Percentiles rank a stretch among this genome's conserved stretches.
Evolutionary conservation across 345 rosid species (phyloP).

Genomic region (Brassica cretica): DNA sequence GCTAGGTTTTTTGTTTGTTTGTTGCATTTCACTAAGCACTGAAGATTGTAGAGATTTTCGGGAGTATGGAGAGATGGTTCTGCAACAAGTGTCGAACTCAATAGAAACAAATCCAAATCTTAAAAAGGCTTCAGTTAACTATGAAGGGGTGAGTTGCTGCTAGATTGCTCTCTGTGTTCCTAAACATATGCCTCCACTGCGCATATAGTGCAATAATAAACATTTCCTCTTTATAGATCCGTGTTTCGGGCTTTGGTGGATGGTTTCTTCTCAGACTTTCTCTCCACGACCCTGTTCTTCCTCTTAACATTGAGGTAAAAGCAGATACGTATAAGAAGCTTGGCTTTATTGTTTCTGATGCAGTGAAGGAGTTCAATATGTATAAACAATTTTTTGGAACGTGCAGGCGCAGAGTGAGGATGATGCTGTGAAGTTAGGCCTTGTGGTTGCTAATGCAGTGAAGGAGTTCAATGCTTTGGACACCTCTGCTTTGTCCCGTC

Average conservation of each 20-base stretch:
- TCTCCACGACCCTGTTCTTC: slow-evolving; percentile 96
- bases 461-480: slow-evolving; percentile 82
- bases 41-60: slow-evolving; percentile 66
- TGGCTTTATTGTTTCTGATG: not conserved
- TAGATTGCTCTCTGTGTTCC: not conserved
- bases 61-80: slow-evolving; percentile 85
- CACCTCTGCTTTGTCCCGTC: slow-evolving; percentile 68
- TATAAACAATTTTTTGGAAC: not conserved
- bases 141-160: slow-evolving; percentile 70
- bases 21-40: not conserved
- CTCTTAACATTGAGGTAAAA: slow-evolving; percentile 93
- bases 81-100: slow-evolving; percentile 68
- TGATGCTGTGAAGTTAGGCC: slow-evolving; percentile 81
- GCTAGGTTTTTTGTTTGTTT: not conserved
- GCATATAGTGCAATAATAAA: not conserved
- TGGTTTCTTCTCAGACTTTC: slow-evolving; percentile 99
- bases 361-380: not conserved
- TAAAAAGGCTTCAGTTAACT: slow-evolving; percentile 78
- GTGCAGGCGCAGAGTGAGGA: slow-evolving; percentile 70
- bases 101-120: slow-evolving; percentile 62
- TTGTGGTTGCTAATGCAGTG: slow-evolving; percentile 58
- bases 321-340: not conserved
- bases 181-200: not conserved
- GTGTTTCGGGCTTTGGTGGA: slow-evolving; percentile 90
- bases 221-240: slow-evolving; percentile 56